Evolutionary conservation across 2,329 filamentous ascomycete species (phyloP), one percentile per base, ranked within the genome.

Genomic region (Ascochyta rabiei): DNA sequence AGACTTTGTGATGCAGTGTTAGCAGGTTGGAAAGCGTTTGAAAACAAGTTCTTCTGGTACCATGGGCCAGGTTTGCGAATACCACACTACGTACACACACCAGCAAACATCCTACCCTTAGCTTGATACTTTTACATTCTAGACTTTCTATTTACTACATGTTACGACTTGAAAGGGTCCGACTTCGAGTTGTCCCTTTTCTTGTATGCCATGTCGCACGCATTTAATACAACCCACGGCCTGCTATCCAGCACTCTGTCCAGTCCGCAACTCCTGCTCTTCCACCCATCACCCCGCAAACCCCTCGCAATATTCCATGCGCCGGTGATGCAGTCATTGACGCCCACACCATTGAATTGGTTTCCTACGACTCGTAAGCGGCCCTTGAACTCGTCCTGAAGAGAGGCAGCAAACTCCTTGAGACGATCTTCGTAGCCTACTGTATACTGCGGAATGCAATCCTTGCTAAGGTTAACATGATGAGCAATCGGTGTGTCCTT

Each of bases 381-480:
- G 13, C 88, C 86, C 8, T 80, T 72, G 71, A 87, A 96, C 3
- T 77, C 56, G 28, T 75, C 69, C 5, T 91, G 79, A 47, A 87
- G 79, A 2, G 75, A 66, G 64, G 87, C 81, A 1, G 87, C 83
- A 31, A 66, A 67, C 2, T 73, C 70, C 19, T 75, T 76, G 79
- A 96, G 85, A 55, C 84, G 82, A 8, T 79, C 74, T 23, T 84
- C 76, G 74, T 98, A 93, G 31, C 91, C 91, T 1, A 96, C 87
- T 0, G 82, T 84, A 73, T 96, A 96, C 76, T 99, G 95, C 10
- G 95, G 93, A 61, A 99, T 95, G 70, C 92, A 96, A 58, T 95
- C 82, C 55, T 79, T 78, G 50, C 86, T 81, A 39, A 89, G 65
- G 52, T 82, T 83, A 15, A 86, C 87, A 53, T 84, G 79, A 30